Conservation (phyloP, 208 protist species). For the Wallacemonas sp. region DNA sequence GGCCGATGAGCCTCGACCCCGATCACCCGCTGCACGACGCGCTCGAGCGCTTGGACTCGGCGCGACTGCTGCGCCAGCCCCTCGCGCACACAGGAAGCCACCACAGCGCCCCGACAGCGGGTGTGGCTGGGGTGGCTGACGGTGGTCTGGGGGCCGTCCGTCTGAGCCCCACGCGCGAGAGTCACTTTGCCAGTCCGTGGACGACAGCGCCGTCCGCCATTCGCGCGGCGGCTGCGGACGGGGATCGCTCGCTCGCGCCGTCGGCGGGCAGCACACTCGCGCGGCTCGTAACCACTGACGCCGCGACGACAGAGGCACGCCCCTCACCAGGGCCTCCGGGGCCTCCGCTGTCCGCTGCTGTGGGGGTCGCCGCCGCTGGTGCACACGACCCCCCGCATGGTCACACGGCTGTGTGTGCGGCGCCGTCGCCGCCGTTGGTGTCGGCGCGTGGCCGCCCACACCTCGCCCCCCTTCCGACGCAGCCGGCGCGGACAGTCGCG, state of each 20-base stretch:
- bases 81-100: neutral
- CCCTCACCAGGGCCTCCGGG: too few relatives aligned
- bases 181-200: slow-evolving; percentile 2
- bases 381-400: too few relatives aligned
- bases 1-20: neutral
- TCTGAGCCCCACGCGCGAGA: neutral
- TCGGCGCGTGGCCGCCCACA: neutral
- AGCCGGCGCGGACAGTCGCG: neutral
- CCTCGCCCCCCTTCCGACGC: neutral
- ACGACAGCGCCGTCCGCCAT: slow-evolving; percentile 2
- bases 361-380: neutral
- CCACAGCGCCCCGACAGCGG: neutral
- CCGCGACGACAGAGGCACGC: neutral
- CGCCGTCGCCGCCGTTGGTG: too few relatives aligned
- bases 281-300: neutral
- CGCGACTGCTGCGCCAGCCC: neutral
- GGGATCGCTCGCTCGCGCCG: neutral
- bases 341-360: too few relatives aligned
- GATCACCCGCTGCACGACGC: neutral
- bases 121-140: neutral
- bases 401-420: neutral
- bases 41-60: slow-evolving; percentile 10
- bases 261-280: slow-evolving; percentile 1
- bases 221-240: neutral
- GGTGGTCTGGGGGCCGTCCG: neutral